Base-by-base conservation (phyloP, 768 basidiomycete species). In the Suillus hirtellus region DNA sequence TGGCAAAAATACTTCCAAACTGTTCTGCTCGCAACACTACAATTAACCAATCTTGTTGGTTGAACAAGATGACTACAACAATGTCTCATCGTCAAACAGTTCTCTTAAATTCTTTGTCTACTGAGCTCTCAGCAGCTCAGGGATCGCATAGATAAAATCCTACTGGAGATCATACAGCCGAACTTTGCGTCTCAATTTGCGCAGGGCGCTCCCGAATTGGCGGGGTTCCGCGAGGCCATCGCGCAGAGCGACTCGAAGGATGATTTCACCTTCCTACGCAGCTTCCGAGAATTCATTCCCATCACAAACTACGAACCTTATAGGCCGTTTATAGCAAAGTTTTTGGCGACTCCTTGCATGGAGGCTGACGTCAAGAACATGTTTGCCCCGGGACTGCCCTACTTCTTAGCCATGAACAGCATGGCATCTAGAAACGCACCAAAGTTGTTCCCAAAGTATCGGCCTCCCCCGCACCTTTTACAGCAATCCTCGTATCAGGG, bases 401-500 rank as follows among this genome's bases (percentile, higher is more conserved):
- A 50, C 44, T 71, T 68, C 35, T 43, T 72, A 35, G 67, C 71
- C 15, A 37, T 56, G 1, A 67, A 69, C 0, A 69, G 71, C 55
- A 62, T 60, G n/a, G 70, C 69, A n/a, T 70, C 69, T 21, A 43
- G 69, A 2, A 65, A 63, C 34, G 63, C 59, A 9, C 24, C 67
- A 4, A 70, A 72, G 44, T 59, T 64, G 46, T 69, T 70, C 12
- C 67, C 71, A 43, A 71, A 66, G 56, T 71, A 71, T 42, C 63
- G 54, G 3, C 69, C 70, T 35, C 3, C 31, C 0, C 35, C 49
- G 2, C 19, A 35, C 19, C 34, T 34, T 35, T n/a, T 53, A 2
- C 34, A 34, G 19, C 52, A 35, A 53, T 4, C 1, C 11, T 12
- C 17, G 6, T 19, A 35, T n/a, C 19, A 19, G 10, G 52, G 34